Evolutionary conservation across 441 rosid genomes (phyloP), one percentile per base, ranked within the genome.

Genomic region (Geranium incanum): DNA sequence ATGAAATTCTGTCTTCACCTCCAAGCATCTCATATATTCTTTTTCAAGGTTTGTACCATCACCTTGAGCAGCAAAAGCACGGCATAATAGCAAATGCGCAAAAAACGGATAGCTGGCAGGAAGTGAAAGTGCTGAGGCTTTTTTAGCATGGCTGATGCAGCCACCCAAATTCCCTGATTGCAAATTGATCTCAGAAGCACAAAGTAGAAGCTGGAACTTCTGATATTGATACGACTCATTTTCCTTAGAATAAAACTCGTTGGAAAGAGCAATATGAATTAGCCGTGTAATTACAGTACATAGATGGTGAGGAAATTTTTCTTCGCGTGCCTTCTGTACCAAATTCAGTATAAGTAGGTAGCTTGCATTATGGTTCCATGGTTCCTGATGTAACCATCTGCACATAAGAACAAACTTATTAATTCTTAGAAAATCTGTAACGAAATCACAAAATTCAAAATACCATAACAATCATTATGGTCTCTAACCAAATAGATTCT

Each of bases 191-290:
- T 95, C 98, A 72, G 99, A 84, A 76, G 88, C 88, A 77, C 93
- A 90, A 71, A 95, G 93, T 70, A 88, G 77, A 84, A 92, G 90
- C 86, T 87, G 97, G 78, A 95, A 89, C 82, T 86, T 92, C 71
- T 85, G 87, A 74, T 89, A 89, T 50, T 73, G 86, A 72, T 69
- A 75, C 68, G 72, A 43, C 66, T 73, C 72, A 57, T 78, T 81
- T 69, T 80, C 78, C 71, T 68, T 72, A 2, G 78, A 78, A 79
- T 80, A 82, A 18, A 74, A 75, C 75, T 87, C 89, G 81, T 78
- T 78, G 45, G 89, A 84, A 78, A 88, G 87, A 48, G 88, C 89
- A 78, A 82, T 80, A 36, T 52, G 23, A 70, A 90, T 77, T 43
- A 90, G 84, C 74, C 89, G 81, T 70, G 84, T 77, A 74, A 92